Conservation (phyloP, 192 early-diverging fungal genomes). For the Funneliformis mosseae region DNA sequence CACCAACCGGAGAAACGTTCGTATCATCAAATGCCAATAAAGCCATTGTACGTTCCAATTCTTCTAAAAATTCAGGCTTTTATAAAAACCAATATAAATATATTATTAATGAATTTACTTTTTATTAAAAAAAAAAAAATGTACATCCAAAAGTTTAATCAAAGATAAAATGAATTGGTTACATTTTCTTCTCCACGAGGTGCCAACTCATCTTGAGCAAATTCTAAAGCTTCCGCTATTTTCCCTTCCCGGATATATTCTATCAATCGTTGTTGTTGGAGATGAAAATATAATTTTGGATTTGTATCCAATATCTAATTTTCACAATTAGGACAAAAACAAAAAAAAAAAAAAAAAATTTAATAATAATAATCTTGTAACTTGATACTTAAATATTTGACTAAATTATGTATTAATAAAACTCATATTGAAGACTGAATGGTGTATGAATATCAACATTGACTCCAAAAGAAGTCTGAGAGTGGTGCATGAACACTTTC, state of each 20-base stretch:
- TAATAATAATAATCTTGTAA: background rate
- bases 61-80: constrained; percentile 90
- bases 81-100: background rate
- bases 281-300: constrained; percentile 90
- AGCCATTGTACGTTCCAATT: constrained; percentile 96
- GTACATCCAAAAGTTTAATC: background rate
- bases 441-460: constrained; percentile 17
- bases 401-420: background rate
- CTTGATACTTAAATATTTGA: background rate
- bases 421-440: constrained; percentile 39
- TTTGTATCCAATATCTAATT: constrained; percentile 91
- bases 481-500: constrained; percentile 32
- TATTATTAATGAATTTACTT: constrained; percentile 21
- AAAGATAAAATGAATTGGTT: background rate
- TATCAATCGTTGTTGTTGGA: constrained; percentile 97
- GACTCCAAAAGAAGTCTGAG: constrained; percentile 13
- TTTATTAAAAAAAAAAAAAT: background rate
- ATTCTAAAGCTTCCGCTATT: constrained; percentile 84
- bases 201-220: constrained; percentile 97
- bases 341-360: constrained; percentile 25
- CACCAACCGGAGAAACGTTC: constrained; percentile 74
- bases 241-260: constrained; percentile 87
- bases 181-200: constrained; percentile 97
- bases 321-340: constrained; percentile 25
- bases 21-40: constrained; percentile 89